Conservation (phyloP, 768 basidiomycete genomes). For the Tricholoma furcatifolium region DNA sequence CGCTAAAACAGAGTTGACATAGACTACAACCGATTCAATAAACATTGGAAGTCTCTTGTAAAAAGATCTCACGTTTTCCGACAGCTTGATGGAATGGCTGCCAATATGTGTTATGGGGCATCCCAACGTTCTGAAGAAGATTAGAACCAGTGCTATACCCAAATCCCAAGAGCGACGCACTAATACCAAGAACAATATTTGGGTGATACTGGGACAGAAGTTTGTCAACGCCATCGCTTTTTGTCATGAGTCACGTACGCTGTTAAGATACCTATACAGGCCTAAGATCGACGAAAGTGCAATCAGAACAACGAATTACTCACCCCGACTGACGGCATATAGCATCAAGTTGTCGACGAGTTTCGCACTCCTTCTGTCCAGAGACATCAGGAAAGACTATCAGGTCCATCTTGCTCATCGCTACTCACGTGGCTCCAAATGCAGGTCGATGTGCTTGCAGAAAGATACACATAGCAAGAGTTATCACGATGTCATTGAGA, state of each 20-base stretch:
- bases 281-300: not conserved
- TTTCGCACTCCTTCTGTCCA: not conserved
- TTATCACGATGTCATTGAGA: constrained; percentile 7
- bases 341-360: constrained; percentile 7
- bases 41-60: not conserved
- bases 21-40: not conserved
- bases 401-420: not conserved
- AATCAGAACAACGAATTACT: not conserved
- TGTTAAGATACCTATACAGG: constrained; percentile 1
- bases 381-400: not conserved
- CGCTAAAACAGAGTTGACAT: constrained; percentile 9
- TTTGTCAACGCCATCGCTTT: not conserved
- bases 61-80: constrained; percentile 3
- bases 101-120: constrained; percentile 10
- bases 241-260: constrained; percentile 1
- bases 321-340: constrained; percentile 10
- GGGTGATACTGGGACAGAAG: not conserved
- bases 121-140: constrained; percentile 5
- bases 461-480: constrained; percentile 4
- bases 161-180: not conserved
- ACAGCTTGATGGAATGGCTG: constrained; percentile 12
- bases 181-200: constrained; percentile 8
- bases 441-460: not conserved
- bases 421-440: not conserved
- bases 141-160: not conserved